phyloP scores from a whole-genome alignment of 345 rosid species.

The Noccaea caerulescens region DNA sequence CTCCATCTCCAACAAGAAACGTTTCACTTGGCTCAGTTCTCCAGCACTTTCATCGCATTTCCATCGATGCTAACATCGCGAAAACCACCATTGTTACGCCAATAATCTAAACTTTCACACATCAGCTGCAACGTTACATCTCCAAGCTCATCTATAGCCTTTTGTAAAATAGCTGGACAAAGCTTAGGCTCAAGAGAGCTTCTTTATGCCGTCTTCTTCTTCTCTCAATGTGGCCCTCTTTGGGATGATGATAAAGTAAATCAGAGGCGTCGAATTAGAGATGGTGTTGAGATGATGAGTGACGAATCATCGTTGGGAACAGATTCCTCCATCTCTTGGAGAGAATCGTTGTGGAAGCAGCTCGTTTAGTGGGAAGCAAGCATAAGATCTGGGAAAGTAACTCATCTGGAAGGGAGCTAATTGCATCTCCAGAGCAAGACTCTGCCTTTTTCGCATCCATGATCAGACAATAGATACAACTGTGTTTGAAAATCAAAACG shows the following conservation, averaged over 20 bases:
- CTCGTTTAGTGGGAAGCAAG: not conserved
- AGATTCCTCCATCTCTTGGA: conserved; percentile 4
- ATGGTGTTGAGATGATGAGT: not conserved
- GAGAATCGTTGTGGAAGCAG: not conserved
- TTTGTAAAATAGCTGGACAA: too few relatives aligned
- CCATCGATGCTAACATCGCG: not conserved
- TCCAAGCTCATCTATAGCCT: too few relatives aligned
- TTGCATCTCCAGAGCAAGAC: not conserved
- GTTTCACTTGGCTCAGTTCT: not conserved
- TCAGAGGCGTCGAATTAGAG: not conserved
- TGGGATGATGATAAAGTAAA: not conserved
- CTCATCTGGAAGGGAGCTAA: not conserved
- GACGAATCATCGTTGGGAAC: not conserved
- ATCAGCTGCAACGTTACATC: too few relatives aligned
- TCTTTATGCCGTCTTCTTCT: too few relatives aligned
- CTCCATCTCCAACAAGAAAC: not conserved
- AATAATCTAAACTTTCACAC: not conserved
- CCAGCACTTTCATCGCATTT: not conserved
- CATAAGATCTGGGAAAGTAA: not conserved
- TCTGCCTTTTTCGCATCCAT: not conserved
- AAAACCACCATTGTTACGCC: not conserved
- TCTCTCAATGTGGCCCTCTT: not conserved
- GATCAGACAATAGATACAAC: not conserved
- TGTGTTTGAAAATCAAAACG: too few relatives aligned
- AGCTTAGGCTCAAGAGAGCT: too few relatives aligned